A percentile compares a stretch with the other conserved stretches of the same genome.
Conservation (phyloP, 306 rosid genomes). For the Cucumis sativus region Cucumber_9930_V3 NC_026660.2:28628501-28629000, state of each 20-base stretch:
- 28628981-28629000: constrained; percentile 78
- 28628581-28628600: background rate
- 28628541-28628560: background rate
- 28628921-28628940: constrained; percentile 59
- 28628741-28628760: constrained; percentile 20
- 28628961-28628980: constrained; percentile 47
- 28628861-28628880: background rate
- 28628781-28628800: constrained; percentile 14
- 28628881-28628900: background rate
- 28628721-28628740: constrained; percentile 6
- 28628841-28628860: background rate
- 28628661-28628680: constrained; percentile 22
- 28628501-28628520: background rate
- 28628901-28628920: constrained; percentile 27
- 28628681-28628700: constrained; percentile 23
- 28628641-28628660: constrained; percentile 6
- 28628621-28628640: background rate
- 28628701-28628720: constrained; percentile 22
- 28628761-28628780: constrained; percentile 22
- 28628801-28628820: constrained; percentile 22
- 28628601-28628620: background rate
- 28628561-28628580: constrained; percentile 3
- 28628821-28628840: constrained; percentile 16
- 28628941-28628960: constrained; percentile 45
- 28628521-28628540: background rate